Percentiles rank a stretch among this genome's conserved stretches.
Evolutionary conservation across 2,329 filamentous ascomycete species (phyloP).

Genomic region (Drechslerella stenobrocha): DNA sequence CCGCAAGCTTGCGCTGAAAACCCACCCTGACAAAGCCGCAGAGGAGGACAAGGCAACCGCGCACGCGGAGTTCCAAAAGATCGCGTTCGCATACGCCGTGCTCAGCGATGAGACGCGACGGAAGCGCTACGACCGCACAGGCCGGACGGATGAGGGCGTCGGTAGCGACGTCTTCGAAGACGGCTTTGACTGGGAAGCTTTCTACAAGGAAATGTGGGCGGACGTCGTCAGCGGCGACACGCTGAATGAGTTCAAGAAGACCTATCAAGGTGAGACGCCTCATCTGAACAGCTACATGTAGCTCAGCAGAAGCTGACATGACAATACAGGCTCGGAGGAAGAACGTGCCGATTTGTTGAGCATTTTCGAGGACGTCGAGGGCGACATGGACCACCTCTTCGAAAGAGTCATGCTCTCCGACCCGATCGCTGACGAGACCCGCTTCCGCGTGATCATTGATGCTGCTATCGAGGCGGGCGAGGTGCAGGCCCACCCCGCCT

Average conservation of each 20-base stretch:
- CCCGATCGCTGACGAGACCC: slow-evolving; percentile 78
- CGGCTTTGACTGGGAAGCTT: slow-evolving; percentile 87
- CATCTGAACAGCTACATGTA: not conserved
- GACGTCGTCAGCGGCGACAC: slow-evolving; percentile 73
- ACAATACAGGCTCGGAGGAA: slow-evolving; percentile 76
- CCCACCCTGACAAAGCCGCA: slow-evolving; percentile 84
- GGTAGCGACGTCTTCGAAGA: slow-evolving; percentile 64
- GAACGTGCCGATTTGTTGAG: slow-evolving; percentile 76
- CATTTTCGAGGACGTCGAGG: slow-evolving; percentile 73
- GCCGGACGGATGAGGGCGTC: slow-evolving; percentile 81
- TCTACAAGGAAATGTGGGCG: slow-evolving; percentile 81
- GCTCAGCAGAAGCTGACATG: not conserved
- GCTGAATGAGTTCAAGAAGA: slow-evolving; percentile 73
- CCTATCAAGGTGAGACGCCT: slow-evolving; percentile 61
- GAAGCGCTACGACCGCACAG: slow-evolving; percentile 84
- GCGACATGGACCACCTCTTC: slow-evolving; percentile 77
- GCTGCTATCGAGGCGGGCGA: slow-evolving; percentile 72
- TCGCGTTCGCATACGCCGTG: slow-evolving; percentile 92
- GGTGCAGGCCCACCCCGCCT: slow-evolving; percentile 69
- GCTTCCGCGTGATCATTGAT: slow-evolving; percentile 80
- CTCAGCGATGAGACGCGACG: slow-evolving; percentile 81
- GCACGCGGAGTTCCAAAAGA: slow-evolving; percentile 79
- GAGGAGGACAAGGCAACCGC: slow-evolving; percentile 70
- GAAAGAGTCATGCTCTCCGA: slow-evolving; percentile 84
- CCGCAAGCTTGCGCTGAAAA: slow-evolving; percentile 81